Conservation (phyloP, 1,284 basidiomycete species). For the Ceratobasidium sp. region DNA sequence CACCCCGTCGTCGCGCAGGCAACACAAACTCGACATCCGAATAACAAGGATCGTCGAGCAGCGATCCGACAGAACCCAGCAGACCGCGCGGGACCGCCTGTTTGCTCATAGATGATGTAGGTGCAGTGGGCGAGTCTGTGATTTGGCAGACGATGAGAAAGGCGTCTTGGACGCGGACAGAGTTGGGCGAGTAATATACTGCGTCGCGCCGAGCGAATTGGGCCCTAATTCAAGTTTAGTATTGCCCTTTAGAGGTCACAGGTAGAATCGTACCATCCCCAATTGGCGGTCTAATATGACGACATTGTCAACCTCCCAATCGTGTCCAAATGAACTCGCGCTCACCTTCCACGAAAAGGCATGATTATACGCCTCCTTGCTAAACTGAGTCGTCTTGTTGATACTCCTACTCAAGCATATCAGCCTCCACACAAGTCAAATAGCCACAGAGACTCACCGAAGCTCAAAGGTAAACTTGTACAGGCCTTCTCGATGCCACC, state of each 20-base stretch:
- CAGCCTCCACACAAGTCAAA: not conserved
- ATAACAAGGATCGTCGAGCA: slow-evolving; percentile 85
- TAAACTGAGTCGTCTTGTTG: slow-evolving; percentile 68
- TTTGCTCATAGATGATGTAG: slow-evolving; percentile 64
- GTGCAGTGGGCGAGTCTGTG: slow-evolving; percentile 73
- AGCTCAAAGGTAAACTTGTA: slow-evolving; percentile 90
- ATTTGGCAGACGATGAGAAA: slow-evolving; percentile 87
- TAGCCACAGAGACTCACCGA: slow-evolving; percentile 51
- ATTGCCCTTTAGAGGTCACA: not conserved
- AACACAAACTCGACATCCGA: slow-evolving; percentile 86
- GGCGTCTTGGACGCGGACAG: slow-evolving; percentile 71
- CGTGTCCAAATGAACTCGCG: slow-evolving; percentile 19
- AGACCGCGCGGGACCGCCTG: slow-evolving; percentile 74
- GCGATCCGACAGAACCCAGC: slow-evolving; percentile 76
- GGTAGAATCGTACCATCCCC: slow-evolving; percentile 75
- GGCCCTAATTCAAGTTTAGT: slow-evolving; percentile 64
- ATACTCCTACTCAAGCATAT: slow-evolving; percentile 59
- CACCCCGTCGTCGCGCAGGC: slow-evolving; percentile 64
- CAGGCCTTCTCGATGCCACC: slow-evolving; percentile 84
- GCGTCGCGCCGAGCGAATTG: slow-evolving; percentile 83
- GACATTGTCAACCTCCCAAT: slow-evolving; percentile 25
- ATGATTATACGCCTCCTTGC: slow-evolving; percentile 87
- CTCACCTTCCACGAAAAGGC: slow-evolving; percentile 82
- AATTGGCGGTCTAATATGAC: slow-evolving; percentile 75
- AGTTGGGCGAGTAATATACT: slow-evolving; percentile 74